Percentiles rank a stretch among this genome's conserved stretches.
phyloP scores from a whole-genome alignment of 106 monocot species.

The Agapanthus africanus region DNA sequence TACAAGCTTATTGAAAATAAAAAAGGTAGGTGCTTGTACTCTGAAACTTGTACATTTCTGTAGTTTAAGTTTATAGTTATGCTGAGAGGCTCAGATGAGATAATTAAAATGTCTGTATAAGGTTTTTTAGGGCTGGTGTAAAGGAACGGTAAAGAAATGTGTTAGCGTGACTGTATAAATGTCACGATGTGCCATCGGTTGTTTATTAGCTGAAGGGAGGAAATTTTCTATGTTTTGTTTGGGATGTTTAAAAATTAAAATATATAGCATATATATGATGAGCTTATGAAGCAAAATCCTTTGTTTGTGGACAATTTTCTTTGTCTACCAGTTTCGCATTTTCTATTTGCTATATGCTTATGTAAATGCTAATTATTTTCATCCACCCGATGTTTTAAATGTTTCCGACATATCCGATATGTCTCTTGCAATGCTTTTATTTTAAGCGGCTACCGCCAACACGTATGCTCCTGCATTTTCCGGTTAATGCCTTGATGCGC shows the following conservation, averaged over 20 bases:
- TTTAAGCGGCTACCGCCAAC: too few relatives aligned
- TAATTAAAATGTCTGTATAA: slow-evolving; percentile 24
- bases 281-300: neutral
- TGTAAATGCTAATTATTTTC: too few relatives aligned
- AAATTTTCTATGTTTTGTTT: slow-evolving; percentile 5
- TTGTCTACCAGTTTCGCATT: too few relatives aligned
- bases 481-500: too few relatives aligned
- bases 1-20: slow-evolving; percentile 33
- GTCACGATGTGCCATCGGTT: slow-evolving; percentile 13
- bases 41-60: slow-evolving; percentile 36
- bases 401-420: too few relatives aligned
- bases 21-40: slow-evolving; percentile 23
- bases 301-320: too few relatives aligned
- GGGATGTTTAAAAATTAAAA: neutral
- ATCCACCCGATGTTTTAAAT: too few relatives aligned
- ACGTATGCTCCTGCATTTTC: too few relatives aligned
- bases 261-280: neutral
- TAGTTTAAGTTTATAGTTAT: slow-evolving; percentile 23
- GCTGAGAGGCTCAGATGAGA: slow-evolving; percentile 9
- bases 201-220: neutral
- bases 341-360: too few relatives aligned
- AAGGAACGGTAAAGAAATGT: slow-evolving; percentile 15
- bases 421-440: too few relatives aligned
- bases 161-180: slow-evolving; percentile 24
- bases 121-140: slow-evolving; percentile 20